Base-by-base conservation (phyloP, 371 early-diverging fungal genomes). In the Rhizoclosmatium hyalinum region DNA sequence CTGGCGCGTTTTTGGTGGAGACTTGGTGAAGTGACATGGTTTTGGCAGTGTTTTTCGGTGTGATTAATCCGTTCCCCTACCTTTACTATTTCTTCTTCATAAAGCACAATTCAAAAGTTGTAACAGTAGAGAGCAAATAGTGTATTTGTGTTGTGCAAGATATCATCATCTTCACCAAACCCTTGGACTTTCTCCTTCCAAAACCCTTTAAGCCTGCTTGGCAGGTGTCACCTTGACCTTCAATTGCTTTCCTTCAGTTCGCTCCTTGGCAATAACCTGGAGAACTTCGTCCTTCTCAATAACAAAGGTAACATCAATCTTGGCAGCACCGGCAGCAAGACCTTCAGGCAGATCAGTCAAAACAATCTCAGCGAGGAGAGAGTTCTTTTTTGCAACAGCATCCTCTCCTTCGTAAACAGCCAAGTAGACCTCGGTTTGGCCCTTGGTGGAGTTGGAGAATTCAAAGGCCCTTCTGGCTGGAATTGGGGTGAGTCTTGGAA, bases 401-500 rank as follows among this genome's bases (percentile, higher is more conserved):
- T 85, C 86, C 64, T 92, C 91, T 74, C 92, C 94, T 87, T 96
- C 94, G 78, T 90, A 91, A 45, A 96, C 87, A 45, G 94, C 91
- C 73, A 96, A 76, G 81, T 92, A 95, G 32, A 92, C 91, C 68
- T 91, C 91, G 60, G 86, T 86, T 81, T 94, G 93, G 75, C 88
- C 90, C 41, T 82, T 88, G n/a, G 83, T 83, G 55, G 91, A 81
- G 63, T 88, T 85, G 24, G 90, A 85, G 75, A 96, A 91, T 75
- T 90, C 88, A 79, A 95, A 83, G 50, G 90, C 80, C 66, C 96
- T 91, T 72, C 91, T 88, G 56, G 90, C 92, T 44, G 97, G 97
- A 61, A 96, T 86, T 58, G 96, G 92, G 24, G 96, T 92, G 74
- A 92, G 91, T 77, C 90, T 87, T 55, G 92, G 92, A 73, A 97